Evolutionary conservation across 345 rosid species (phyloP).

Genomic region (Punica granatum): DNA sequence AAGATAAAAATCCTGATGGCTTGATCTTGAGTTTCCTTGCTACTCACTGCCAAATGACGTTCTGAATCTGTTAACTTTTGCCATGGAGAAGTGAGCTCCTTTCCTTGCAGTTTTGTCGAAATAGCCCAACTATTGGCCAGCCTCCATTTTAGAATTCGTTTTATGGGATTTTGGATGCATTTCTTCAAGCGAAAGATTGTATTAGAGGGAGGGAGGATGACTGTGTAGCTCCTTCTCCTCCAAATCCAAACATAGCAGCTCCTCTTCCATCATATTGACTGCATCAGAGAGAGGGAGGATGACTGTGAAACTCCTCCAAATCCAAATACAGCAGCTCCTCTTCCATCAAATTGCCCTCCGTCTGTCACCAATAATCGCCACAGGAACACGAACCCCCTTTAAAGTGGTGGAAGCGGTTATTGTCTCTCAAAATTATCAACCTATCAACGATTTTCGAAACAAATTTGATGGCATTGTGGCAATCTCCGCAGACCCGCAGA

Average conservation of each 20-base stretch:
- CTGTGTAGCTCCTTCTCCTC: background rate
- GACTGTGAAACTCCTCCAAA: background rate
- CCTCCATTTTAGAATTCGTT: background rate
- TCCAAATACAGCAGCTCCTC: background rate
- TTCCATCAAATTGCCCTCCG: background rate
- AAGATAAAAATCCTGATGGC: background rate
- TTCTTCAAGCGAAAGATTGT: background rate
- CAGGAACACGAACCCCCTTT: conserved; percentile 27
- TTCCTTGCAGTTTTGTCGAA: no score
- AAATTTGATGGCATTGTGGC: conserved; percentile 27
- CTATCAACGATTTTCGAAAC: conserved; percentile 21
- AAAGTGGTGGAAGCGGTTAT: conserved; percentile 31
- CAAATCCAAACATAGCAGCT: background rate
- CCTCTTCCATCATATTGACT: background rate
- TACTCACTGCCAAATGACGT: background rate
- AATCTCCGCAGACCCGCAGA: conserved; percentile 27
- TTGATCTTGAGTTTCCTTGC: background rate
- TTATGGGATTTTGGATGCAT: background rate
- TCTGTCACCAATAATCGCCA: conserved; percentile 28
- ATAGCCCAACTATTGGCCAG: no score
- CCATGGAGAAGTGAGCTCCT: no score
- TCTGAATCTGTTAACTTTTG: background rate
- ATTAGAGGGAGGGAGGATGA: background rate
- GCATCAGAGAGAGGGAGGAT: background rate
- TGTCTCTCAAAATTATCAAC: conserved; percentile 27